Percentiles rank a stretch among this genome's conserved stretches.
phyloP scores from a whole-genome alignment of 2,329 filamentous ascomycete species.

The Tympanopsis confertula region DNA sequence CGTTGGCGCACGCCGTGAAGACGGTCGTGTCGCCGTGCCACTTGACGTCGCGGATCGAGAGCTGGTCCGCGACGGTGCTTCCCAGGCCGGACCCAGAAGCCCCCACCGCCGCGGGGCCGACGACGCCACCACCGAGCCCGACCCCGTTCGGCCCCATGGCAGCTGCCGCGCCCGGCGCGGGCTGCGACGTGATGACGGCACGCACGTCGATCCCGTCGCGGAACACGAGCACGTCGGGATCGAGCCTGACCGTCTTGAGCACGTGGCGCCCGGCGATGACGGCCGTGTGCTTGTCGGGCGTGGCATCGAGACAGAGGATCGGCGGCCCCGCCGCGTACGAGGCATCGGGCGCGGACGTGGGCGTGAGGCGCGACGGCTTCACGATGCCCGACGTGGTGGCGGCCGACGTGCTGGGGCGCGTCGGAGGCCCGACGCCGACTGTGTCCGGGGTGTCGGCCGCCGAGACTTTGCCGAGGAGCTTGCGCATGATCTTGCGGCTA shows the following conservation, averaged over 20 bases:
- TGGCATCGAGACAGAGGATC: constrained; percentile 44
- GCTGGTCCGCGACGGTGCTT: constrained; percentile 34
- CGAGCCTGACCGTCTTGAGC: constrained; percentile 40
- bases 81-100: too few relatives aligned
- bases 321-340: constrained; percentile 37
- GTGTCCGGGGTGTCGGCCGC: constrained; percentile 33
- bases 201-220: constrained; percentile 47
- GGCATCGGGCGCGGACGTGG: constrained; percentile 22
- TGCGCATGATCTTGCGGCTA: constrained; percentile 48
- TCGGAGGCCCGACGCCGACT: constrained; percentile 29
- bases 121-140: constrained; percentile 19
- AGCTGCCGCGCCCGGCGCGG: constrained; percentile 19
- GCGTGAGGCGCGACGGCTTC: constrained; percentile 25
- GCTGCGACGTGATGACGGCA: constrained; percentile 37
- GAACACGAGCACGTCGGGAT: constrained; percentile 39
- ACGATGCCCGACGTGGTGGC: constrained; percentile 18
- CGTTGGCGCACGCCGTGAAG: constrained; percentile 51
- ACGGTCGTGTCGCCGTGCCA: constrained; percentile 40
- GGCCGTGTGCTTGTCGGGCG: constrained; percentile 40
- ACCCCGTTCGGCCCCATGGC: too few relatives aligned
- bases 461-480: constrained; percentile 42
- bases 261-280: constrained; percentile 48
- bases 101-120: constrained; percentile 9
- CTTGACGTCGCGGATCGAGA: constrained; percentile 52
- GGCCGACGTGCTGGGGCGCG: constrained; percentile 16